phyloP scores from a whole-genome alignment of 2,329 filamentous ascomycete genomes.

The Rosellinia necatrix region DNA sequence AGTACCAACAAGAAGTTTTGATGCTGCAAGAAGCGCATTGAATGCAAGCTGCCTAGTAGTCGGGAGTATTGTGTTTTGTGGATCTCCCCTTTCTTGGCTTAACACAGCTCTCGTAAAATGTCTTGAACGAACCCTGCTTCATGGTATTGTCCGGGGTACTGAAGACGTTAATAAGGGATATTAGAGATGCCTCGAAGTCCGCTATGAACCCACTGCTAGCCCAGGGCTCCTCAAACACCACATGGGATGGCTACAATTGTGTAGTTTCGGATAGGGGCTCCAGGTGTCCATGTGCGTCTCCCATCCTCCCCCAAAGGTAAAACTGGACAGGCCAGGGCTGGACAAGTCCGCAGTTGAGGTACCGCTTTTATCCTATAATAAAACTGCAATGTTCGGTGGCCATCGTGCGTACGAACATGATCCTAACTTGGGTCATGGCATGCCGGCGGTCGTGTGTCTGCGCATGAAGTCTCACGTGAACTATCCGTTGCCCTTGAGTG shows the following conservation, averaged over 20 bases:
- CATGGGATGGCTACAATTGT: neutral
- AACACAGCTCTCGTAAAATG: conserved; percentile 1
- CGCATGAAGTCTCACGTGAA: conserved; percentile 8
- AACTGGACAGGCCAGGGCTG: too few species aligned
- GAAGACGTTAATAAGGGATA: too few species aligned
- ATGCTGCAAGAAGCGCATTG: conserved; percentile 18
- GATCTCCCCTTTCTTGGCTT: neutral
- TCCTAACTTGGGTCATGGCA: conserved; percentile 5
- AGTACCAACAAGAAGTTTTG: conserved; percentile 3
- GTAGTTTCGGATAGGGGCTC: too few species aligned
- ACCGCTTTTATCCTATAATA: conserved; percentile 13
- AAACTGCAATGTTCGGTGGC: neutral
- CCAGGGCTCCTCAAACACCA: too few species aligned
- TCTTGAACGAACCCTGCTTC: neutral
- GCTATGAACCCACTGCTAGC: too few species aligned
- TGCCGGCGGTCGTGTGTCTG: neutral
- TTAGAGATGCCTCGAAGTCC: too few species aligned
- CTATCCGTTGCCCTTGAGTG: conserved; percentile 1
- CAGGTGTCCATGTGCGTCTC: too few species aligned
- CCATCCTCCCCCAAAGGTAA: neutral
- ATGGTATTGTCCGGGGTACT: neutral
- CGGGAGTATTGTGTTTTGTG: too few species aligned
- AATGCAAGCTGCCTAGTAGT: conserved; percentile 25
- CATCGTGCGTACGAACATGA: neutral
- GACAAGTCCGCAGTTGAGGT: neutral